Conservation (phyloP, 2,329 filamentous ascomycete species). For the Fusarium liriodendri region DNA sequence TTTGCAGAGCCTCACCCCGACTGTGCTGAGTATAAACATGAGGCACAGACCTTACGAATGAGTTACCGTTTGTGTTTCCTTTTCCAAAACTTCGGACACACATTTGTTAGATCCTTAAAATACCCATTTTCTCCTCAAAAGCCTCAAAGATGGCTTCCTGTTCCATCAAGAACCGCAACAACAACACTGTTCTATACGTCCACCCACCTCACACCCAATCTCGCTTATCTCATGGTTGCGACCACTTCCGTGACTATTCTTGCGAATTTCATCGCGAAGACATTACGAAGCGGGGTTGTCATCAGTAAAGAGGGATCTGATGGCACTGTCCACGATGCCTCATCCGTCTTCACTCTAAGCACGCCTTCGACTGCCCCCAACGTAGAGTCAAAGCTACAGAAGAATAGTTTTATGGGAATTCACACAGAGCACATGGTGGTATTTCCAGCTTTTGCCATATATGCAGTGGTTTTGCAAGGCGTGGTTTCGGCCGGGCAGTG, state of each 20-base stretch:
- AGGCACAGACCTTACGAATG: neutral
- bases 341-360: neutral
- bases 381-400: neutral
- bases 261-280: neutral
- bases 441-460: neutral
- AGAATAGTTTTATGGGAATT: neutral
- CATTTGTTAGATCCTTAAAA: neutral
- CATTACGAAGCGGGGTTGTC: neutral
- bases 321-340: neutral
- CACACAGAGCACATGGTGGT: neutral
- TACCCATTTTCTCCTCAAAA: neutral
- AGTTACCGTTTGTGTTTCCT: neutral
- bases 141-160: neutral
- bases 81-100: neutral
- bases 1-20: neutral
- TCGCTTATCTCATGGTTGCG: neutral
- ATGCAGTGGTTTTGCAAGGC: neutral
- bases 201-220: neutral
- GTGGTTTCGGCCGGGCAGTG: neutral
- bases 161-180: neutral
- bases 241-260: neutral
- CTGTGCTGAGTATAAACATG: neutral
- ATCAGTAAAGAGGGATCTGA: neutral
- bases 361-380: neutral
- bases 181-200: neutral